phyloP scores from a whole-genome alignment of 1,284 basidiomycete species.

The Pterula multifida region DNA sequence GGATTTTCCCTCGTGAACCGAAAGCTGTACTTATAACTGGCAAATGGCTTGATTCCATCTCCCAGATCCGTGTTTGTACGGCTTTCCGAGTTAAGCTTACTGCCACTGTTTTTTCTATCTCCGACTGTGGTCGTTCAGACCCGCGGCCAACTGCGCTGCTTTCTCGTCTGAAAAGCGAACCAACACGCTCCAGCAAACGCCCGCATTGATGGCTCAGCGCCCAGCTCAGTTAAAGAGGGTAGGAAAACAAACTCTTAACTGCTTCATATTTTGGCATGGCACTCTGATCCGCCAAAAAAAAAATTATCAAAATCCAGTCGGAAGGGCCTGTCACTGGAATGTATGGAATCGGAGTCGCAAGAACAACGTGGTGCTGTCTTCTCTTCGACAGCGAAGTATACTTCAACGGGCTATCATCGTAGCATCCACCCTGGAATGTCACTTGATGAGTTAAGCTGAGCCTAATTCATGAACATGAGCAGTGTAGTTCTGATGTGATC shows the following conservation, averaged over 20 bases:
- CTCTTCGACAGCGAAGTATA: slow-evolving; percentile 23
- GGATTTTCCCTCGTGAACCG: background rate
- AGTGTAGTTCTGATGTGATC: slow-evolving; percentile 23
- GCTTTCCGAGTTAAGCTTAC: background rate
- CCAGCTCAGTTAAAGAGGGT: slow-evolving; percentile 14
- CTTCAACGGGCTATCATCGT: slow-evolving; percentile 10
- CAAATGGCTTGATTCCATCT: background rate
- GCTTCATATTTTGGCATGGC: slow-evolving; percentile 25
- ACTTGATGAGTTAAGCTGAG: slow-evolving; percentile 21
- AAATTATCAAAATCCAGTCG: slow-evolving; percentile 11
- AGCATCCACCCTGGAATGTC: slow-evolving; percentile 21
- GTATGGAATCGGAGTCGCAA: slow-evolving; percentile 24
- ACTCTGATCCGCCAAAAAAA: slow-evolving; percentile 15
- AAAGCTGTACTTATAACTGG: background rate
- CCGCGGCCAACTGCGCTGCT: slow-evolving; percentile 6
- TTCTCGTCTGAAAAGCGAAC: slow-evolving; percentile 16
- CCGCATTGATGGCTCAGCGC: slow-evolving; percentile 19
- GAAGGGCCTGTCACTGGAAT: slow-evolving; percentile 16
- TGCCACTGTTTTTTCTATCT: background rate
- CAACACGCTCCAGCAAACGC: slow-evolving; percentile 23
- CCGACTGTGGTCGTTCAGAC: background rate
- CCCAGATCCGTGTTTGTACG: background rate
- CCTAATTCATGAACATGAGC: slow-evolving; percentile 22
- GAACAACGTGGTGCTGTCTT: slow-evolving; percentile 18
- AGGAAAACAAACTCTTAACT: slow-evolving; percentile 13